phyloP scores from a whole-genome alignment of 441 rosid species.

The Theobroma grandiflorum region DNA sequence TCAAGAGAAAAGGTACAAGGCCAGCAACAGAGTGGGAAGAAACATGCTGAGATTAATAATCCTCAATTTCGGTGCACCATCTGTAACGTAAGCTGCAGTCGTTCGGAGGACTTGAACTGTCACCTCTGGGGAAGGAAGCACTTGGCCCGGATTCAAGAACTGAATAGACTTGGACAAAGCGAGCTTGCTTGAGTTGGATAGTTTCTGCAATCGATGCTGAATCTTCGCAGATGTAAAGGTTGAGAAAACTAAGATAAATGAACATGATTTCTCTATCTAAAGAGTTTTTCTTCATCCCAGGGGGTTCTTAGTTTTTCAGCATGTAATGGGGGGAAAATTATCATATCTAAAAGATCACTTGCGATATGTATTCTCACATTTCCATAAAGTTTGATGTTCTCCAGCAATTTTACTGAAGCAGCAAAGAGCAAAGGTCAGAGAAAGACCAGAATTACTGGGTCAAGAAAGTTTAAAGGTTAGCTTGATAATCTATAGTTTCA shows the following conservation, averaged over 20 bases:
- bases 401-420: not conserved
- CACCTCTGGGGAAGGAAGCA: slow-evolving; percentile 37
- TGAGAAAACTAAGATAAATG: not conserved
- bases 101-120: slow-evolving; percentile 23
- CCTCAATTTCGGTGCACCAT: slow-evolving; percentile 26
- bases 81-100: slow-evolving; percentile 34
- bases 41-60: slow-evolving; percentile 2
- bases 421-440: not conserved
- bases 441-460: not conserved
- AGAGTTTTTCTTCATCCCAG: not conserved
- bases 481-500: not conserved
- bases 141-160: slow-evolving; percentile 21
- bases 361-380: not conserved
- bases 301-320: not conserved
- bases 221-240: not conserved
- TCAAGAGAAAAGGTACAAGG: not conserved
- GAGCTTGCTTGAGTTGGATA: not conserved
- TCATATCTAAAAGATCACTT: not conserved
- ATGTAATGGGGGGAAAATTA: not conserved
- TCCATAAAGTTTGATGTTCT: not conserved
- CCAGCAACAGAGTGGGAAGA: not conserved
- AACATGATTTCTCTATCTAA: not conserved
- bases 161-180: not conserved
- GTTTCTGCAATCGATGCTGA: not conserved
- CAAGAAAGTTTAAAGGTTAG: not conserved